Base-by-base conservation (phyloP, 1,284 basidiomycete species). In the Apiotrichum mycotoxinovorans region DNA sequence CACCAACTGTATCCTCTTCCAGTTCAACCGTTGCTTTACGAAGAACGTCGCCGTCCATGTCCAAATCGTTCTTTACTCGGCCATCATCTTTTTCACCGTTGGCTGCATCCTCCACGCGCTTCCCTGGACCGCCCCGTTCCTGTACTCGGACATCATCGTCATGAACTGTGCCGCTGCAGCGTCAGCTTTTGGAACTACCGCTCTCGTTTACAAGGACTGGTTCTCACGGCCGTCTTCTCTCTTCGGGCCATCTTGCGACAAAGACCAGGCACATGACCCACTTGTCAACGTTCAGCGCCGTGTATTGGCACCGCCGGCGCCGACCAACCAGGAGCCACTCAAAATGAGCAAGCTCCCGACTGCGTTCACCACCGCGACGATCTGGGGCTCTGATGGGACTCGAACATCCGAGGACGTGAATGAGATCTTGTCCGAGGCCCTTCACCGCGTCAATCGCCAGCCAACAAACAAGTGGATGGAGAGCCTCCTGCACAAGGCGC, bases 11-110 rank as follows among this genome's bases (percentile, higher is more conserved):
- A 26, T 58, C 17, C 17, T 58, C 15, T 58, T 54, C 52, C 57
- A 58, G 38, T 54, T 54, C 49, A 58, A 51, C 49, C 47, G 57
- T 17, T 51, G 52, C 37, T 58, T 58, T 35, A 51, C 57, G 25
- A 57, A 50, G 9, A 57, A 57, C 50, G 51, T 52, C 15, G 44
- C 55, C 15, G 35, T 22, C 2, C 55, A 57, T 38, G 45, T 57
- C 40, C 44, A 44, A 33, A 52, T 57, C 40, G 47, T 57, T 40
- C 27, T 57, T n/a, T 52, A 26, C 37, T 51, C 54, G 18, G 54
- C 54, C 2, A 27, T 27, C 2, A n/a, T 51, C 12, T 34, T 35
- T 17, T 56, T 56, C 38, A 20, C 47, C 5, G 17, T 51, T n/a
- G 54, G 49, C 18, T 37, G 34, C 14, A 15, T 56, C 20, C 27